Evolutionary conservation across 257 asterid species (phyloP).

Genomic region (Capsicum baccatum): DNA sequence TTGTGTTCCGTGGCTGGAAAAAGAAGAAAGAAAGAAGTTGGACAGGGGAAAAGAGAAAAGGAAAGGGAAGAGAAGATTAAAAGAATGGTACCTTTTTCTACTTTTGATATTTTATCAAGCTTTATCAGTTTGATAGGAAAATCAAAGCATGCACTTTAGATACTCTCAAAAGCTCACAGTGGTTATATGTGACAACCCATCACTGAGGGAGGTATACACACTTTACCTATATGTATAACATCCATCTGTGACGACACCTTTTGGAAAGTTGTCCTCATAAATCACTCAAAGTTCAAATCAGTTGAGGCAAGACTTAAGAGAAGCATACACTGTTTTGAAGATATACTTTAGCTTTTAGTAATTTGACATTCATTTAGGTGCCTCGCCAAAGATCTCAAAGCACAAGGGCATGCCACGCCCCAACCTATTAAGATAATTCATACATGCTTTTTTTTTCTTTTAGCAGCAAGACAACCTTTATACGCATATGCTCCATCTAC

Average conservation of each 20-base stretch:
- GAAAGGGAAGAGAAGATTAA: background rate
- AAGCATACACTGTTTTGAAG: background rate
- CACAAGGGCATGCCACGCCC: background rate
- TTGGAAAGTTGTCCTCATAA: background rate
- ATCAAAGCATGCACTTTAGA: background rate
- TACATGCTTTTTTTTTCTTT: background rate
- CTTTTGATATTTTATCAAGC: constrained; percentile 7
- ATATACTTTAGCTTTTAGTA: background rate
- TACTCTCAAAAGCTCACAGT: background rate
- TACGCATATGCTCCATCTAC: background rate
- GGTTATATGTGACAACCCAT: background rate
- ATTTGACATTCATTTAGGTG: constrained; percentile 1
- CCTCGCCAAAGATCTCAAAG: background rate
- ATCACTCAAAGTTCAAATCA: background rate
- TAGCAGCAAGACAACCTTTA: background rate
- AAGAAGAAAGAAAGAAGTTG: background rate
- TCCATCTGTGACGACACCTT: background rate
- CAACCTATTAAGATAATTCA: background rate
- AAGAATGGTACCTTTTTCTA: background rate
- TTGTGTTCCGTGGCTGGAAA: background rate
- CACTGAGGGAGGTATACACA: background rate
- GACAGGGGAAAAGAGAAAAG: background rate
- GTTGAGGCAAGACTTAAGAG: background rate
- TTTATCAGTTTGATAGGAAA: background rate
- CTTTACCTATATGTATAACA: background rate